phyloP scores from a whole-genome alignment of 768 basidiomycete species.

The Paxillus ammoniavirescens region DNA sequence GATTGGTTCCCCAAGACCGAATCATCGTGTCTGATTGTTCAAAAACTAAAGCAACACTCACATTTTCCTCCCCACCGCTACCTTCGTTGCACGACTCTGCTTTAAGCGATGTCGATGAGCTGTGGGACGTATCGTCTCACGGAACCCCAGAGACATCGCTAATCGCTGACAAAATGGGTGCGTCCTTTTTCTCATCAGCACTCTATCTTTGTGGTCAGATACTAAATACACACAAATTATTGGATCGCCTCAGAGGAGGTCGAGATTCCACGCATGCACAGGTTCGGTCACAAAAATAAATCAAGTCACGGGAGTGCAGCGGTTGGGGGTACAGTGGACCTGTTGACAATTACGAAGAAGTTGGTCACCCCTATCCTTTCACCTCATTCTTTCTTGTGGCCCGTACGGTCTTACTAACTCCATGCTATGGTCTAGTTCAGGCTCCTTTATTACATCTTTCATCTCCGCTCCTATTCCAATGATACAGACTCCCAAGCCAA shows the following conservation, averaged over 20 bases:
- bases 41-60: constrained; percentile 27
- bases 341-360: constrained; percentile 19
- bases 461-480: constrained; percentile 31
- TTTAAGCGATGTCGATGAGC: constrained; percentile 50
- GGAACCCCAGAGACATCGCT: constrained; percentile 42
- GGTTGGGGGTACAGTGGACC: constrained; percentile 1
- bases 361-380: constrained; percentile 13
- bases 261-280: constrained; percentile 51
- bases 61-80: constrained; percentile 42
- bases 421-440: constrained; percentile 27
- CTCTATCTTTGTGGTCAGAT: not conserved
- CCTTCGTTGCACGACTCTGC: constrained; percentile 33
- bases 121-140: constrained; percentile 48
- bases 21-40: constrained; percentile 5
- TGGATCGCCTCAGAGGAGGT: constrained; percentile 41
- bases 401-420: constrained; percentile 20
- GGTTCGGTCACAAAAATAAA: constrained; percentile 37
- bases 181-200: constrained; percentile 5
- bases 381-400: constrained; percentile 19
- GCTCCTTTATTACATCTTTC: constrained; percentile 34
- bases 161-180: constrained; percentile 52
- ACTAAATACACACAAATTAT: constrained; percentile 1
- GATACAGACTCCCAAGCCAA: constrained; percentile 16
- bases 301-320: constrained; percentile 3
- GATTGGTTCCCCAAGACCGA: not conserved